phyloP scores from a whole-genome alignment of 1,284 basidiomycete species.

The Albatrellus sp. region DNA sequence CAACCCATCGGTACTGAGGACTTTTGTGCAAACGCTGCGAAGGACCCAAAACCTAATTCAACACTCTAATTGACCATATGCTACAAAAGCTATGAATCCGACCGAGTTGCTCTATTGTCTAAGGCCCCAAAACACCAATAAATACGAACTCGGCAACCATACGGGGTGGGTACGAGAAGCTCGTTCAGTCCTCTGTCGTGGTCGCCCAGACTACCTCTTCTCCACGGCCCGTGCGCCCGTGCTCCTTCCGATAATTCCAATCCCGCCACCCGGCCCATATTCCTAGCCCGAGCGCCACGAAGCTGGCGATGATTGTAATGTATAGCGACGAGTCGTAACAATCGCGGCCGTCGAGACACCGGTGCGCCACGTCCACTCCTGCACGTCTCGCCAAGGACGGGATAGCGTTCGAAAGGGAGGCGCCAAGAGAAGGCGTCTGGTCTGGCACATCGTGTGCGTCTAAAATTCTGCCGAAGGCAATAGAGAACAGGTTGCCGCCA shows the following conservation, averaged over 20 bases:
- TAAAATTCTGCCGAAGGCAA: slow-evolving; percentile 72
- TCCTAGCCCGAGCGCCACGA: slow-evolving; percentile 32
- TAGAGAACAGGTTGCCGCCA: slow-evolving; percentile 76
- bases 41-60: too few species aligned
- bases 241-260: slow-evolving; percentile 16
- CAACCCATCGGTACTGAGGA: too few species aligned
- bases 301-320: slow-evolving; percentile 35
- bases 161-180: too few species aligned
- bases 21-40: too few species aligned
- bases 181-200: too few species aligned
- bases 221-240: slow-evolving; percentile 3
- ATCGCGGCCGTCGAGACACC: slow-evolving; percentile 35
- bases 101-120: too few species aligned
- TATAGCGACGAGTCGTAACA: slow-evolving; percentile 43
- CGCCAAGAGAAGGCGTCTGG: slow-evolving; percentile 7
- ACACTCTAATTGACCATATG: too few species aligned
- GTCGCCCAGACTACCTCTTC: slow-evolving; percentile 18
- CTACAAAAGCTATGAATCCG: too few species aligned
- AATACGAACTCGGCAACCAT: too few species aligned
- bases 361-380: slow-evolving; percentile 14
- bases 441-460: slow-evolving; percentile 49
- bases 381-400: slow-evolving; percentile 4
- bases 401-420: slow-evolving; percentile 30
- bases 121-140: too few species aligned
- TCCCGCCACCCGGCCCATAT: slow-evolving; percentile 39